A percentile compares a stretch with the other conserved stretches of the same genome.
Evolutionary conservation across 805 yeast species (phyloP).

Genomic region (Hanseniaspora valbyensis): DNA sequence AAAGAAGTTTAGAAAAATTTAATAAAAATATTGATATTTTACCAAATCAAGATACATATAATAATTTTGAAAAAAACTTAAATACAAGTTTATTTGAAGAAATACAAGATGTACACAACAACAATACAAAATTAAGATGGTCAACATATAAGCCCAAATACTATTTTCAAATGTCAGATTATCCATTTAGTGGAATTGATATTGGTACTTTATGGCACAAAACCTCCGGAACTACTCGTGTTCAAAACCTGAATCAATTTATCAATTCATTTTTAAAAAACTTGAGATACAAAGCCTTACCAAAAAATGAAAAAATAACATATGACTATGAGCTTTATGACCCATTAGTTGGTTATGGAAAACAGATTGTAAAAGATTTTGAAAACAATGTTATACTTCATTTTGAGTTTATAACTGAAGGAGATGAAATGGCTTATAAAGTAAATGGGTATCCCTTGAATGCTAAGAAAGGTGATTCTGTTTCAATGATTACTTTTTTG

Average conservation of each 20-base stretch:
- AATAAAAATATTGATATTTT: background rate
- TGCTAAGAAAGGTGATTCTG: conserved; percentile 34
- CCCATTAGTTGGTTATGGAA: conserved; percentile 69
- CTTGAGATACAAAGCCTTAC: conserved; percentile 71
- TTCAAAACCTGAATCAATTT: background rate
- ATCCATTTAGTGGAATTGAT: background rate
- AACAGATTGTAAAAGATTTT: conserved; percentile 58
- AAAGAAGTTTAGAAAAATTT: background rate
- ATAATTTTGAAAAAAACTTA: background rate
- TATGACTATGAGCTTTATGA: conserved; percentile 88
- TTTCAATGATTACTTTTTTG: conserved; percentile 62
- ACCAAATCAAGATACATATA: background rate
- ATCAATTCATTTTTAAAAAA: conserved; percentile 2
- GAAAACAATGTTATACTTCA: conserved; percentile 52
- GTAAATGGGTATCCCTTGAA: conserved; percentile 54
- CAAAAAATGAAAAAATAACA: conserved; percentile 52
- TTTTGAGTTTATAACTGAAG: conserved; percentile 63
- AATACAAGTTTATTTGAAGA: background rate
- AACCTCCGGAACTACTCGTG: background rate
- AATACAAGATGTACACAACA: background rate
- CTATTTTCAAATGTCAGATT: background rate
- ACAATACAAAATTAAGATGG: background rate
- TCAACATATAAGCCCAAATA: conserved; percentile 6
- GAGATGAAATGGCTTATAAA: conserved; percentile 70
- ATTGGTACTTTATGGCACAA: conserved; percentile 11